Percentiles rank a stretch among this genome's conserved stretches.
Conservation (phyloP, 352 stramenopile species). For the Saprolegnia parasitica region DNA sequence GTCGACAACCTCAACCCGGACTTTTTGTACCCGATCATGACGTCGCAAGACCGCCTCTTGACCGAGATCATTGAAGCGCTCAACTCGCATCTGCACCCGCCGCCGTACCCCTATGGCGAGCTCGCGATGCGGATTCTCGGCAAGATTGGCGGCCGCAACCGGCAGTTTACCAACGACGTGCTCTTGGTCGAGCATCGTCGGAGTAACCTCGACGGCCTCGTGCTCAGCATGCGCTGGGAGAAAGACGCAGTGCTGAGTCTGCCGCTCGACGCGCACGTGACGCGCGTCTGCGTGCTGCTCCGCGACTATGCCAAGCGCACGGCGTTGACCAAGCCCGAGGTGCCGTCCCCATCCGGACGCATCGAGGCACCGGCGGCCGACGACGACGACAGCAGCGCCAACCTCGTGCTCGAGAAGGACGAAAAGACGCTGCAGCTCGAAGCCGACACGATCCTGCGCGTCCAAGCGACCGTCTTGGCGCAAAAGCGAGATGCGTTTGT, state of each 20-base stretch:
- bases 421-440: slow-evolving; percentile 79
- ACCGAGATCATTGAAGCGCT: slow-evolving; percentile 95
- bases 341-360: not conserved
- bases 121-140: slow-evolving; percentile 94
- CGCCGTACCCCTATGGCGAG: slow-evolving; percentile 96
- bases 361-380: not conserved
- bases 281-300: slow-evolving; percentile 15
- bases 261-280: slow-evolving; percentile 14
- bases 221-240: slow-evolving; percentile 51
- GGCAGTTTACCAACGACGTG: slow-evolving; percentile 84
- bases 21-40: slow-evolving; percentile 94
- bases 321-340: slow-evolving; percentile 9
- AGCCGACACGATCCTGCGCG: slow-evolving; percentile 53
- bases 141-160: slow-evolving; percentile 94
- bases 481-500: slow-evolving; percentile 74
- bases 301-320: slow-evolving; percentile 19
- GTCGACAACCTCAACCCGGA: slow-evolving; percentile 98
- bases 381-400: slow-evolving; percentile 26
- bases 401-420: slow-evolving; percentile 77
- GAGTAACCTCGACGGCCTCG: slow-evolving; percentile 43
- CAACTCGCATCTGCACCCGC: slow-evolving; percentile 92
- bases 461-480: slow-evolving; percentile 57
- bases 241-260: slow-evolving; percentile 16
- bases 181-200: slow-evolving; percentile 56
- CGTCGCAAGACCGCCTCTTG: slow-evolving; percentile 80